phyloP scores from a whole-genome alignment of 768 basidiomycete species.

The Mycena haematopus region DNA sequence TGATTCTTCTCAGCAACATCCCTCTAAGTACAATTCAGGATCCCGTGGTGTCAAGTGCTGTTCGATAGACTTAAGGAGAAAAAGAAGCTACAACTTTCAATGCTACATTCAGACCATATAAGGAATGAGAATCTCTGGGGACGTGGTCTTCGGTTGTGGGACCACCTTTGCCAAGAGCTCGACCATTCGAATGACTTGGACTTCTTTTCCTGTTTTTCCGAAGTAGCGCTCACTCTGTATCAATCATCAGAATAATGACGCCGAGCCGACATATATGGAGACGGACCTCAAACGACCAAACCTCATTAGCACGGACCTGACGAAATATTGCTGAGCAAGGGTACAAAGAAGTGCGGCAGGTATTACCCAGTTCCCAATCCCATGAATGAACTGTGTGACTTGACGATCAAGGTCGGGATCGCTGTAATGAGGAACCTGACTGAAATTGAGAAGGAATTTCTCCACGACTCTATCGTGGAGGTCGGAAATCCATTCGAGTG shows the following conservation, averaged over 20 bases:
- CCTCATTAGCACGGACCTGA: background rate
- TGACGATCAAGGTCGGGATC: background rate
- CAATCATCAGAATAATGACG: background rate
- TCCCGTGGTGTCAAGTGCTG: no score
- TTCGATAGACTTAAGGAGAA: no score
- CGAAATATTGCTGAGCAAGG: background rate
- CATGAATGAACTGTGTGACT: background rate
- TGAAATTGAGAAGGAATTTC: background rate
- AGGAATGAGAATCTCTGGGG: no score
- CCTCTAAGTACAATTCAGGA: no score
- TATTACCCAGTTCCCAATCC: conserved; percentile 5
- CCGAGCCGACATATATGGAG: background rate
- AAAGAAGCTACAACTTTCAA: no score
- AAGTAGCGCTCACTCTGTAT: conserved; percentile 10
- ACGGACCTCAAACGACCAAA: background rate
- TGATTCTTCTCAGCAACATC: no score
- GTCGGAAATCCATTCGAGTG: background rate
- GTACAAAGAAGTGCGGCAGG: conserved; percentile 1
- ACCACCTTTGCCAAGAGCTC: background rate
- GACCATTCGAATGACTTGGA: background rate
- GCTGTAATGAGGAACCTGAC: background rate
- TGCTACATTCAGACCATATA: no score
- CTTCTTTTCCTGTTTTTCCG: conserved; percentile 1
- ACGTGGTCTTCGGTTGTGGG: no score
- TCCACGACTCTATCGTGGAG: background rate